Evolutionary conservation across 306 rosid species (phyloP), one percentile per base, ranked within the genome.

Genomic region (Lupinus albus): DNA sequence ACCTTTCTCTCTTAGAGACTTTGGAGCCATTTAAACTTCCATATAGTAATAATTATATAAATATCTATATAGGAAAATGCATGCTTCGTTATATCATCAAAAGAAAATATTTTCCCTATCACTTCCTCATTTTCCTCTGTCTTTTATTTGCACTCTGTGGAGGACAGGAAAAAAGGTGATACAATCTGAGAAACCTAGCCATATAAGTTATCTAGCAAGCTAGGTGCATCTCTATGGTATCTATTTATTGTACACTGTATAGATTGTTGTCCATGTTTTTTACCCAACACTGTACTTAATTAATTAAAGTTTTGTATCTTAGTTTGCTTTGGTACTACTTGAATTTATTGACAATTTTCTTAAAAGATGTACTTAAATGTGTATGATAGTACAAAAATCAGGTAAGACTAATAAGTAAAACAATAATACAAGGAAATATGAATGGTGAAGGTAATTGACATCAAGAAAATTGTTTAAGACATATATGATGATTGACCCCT

Each of bases 1-100:
- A 73, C 68, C 94, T 75, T 94, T 94, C 88, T 79, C 94, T 3
- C 77, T 86, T 70, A 90, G 89, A 77, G 95, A 92, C 73, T 89
- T 87, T 50, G 91, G 93, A 64, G 86, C 76, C 68, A 84, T 89
- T 78, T 89, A 57, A 61, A 60, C 60, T 68, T 62, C 36, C 30
- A 15, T 51, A 54, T 53, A 48, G 6, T 58, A 64, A 25, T 4
- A 72, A 25, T 25, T 3, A 25, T 25, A 25, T 46, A 48, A 32
- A 61, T 61, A 63, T 56, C n/a, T n/a, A 28, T 69, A 78, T 51
- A 78, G 78, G 56, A 49, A 72, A 8, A 33, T 25, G 30, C 30
- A 25, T 25, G 30, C 30, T 25, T 25, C 4, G 30, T 25, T 42
- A 68, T 46, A 64, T 80, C 61, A 14, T 55, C 65, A 53, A 53